Conservation (phyloP, 1,284 basidiomycete genomes). For the Apiotrichum akiyoshidainum region DNA sequence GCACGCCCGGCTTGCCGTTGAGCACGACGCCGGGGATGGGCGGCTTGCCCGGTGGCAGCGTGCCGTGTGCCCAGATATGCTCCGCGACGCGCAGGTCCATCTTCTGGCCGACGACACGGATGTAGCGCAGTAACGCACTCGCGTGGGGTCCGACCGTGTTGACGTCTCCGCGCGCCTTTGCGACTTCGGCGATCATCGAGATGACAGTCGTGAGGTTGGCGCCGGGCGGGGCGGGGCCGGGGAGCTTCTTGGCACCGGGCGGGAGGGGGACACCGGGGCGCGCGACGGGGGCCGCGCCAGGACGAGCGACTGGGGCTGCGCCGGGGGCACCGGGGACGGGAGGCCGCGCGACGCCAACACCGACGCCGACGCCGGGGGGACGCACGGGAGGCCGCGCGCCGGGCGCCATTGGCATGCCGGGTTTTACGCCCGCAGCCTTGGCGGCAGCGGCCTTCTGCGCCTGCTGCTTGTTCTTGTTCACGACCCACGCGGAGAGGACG, state of each 20-base stretch:
- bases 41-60: conserved; percentile 32
- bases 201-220: conserved; percentile 46
- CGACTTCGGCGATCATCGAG: conserved; percentile 46
- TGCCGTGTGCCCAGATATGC: conserved; percentile 45
- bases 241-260: conserved; percentile 17
- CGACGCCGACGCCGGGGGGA: conserved; percentile 1
- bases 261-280: conserved; percentile 1
- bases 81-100: conserved; percentile 44
- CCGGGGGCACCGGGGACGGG: background rate
- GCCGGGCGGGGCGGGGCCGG: conserved; percentile 43
- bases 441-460: conserved; percentile 30
- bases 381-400: conserved; percentile 6
- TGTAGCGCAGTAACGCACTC: conserved; percentile 40
- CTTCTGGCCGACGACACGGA: conserved; percentile 44
- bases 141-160: conserved; percentile 47
- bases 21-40: conserved; percentile 10
- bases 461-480: conserved; percentile 45
- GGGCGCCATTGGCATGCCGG: background rate
- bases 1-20: conserved; percentile 11
- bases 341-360: background rate
- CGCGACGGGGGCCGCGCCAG: background rate
- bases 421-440: conserved; percentile 11
- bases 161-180: conserved; percentile 45
- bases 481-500: conserved; percentile 45
- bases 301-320: background rate